A percentile compares a stretch with the other conserved stretches of the same genome.
Conservation (phyloP, 305 asterid genomes). For the Fraxinus angustifolia region DNA sequence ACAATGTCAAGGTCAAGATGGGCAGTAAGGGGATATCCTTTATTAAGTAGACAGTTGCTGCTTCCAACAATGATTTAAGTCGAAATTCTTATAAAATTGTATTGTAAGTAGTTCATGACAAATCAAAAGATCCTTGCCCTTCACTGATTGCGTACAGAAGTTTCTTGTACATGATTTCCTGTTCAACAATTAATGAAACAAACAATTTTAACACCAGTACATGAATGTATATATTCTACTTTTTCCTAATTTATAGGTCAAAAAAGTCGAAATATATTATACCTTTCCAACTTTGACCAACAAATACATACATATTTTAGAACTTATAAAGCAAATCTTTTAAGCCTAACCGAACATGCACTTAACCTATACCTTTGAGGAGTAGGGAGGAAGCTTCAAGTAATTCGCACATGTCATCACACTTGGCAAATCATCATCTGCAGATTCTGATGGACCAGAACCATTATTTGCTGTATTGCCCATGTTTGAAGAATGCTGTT, state of each 20-base stretch:
- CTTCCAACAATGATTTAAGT: constrained; percentile 14
- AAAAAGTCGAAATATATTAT: not conserved
- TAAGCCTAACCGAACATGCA: not conserved
- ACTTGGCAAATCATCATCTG: constrained; percentile 93
- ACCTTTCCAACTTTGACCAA: not conserved
- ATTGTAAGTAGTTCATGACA: constrained; percentile 53
- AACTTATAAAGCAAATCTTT: not conserved
- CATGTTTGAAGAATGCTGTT: constrained; percentile 78
- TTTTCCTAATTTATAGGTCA: not conserved
- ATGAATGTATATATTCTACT: not conserved
- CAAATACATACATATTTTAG: not conserved
- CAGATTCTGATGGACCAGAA: constrained; percentile 70
- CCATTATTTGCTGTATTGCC: constrained; percentile 51
- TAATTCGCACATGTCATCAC: constrained; percentile 99
- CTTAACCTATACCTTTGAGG: constrained; percentile 67
- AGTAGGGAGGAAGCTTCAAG: constrained; percentile 96
- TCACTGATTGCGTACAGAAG: constrained; percentile 86
- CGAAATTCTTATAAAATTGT: constrained; percentile 15
- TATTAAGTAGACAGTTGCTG: constrained; percentile 12
- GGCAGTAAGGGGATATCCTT: constrained; percentile 28
- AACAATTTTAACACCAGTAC: not conserved
- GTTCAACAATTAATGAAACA: constrained; percentile 10
- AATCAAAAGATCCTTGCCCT: constrained; percentile 98
- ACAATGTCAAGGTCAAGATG: constrained; percentile 27
- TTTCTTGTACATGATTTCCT: constrained; percentile 94